These are phyloP conservation scores for Sporothrix curviconia DNA, from an alignment of 2,329 filamentous ascomycete genomes.

Conservation along the genomic window DNA sequence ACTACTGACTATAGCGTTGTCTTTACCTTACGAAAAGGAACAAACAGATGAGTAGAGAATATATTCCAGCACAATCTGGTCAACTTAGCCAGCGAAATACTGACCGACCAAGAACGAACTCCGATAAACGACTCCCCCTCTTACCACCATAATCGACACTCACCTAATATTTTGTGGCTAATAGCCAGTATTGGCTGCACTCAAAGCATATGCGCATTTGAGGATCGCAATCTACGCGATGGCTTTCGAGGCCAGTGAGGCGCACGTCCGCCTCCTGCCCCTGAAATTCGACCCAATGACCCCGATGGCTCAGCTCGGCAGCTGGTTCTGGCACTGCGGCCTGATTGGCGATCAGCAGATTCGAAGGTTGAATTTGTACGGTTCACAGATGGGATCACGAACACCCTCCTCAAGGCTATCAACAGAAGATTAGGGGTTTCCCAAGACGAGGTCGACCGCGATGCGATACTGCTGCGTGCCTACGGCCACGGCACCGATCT, in stretches of 20 bases:
- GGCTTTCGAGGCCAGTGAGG: neutral
- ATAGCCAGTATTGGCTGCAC: no score
- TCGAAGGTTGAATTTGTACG: slow-evolving; percentile 65
- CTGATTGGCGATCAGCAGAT: slow-evolving; percentile 61
- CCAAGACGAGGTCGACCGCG: slow-evolving; percentile 70
- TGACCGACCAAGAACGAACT: no score
- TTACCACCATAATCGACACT: no score
- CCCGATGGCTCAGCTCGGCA: slow-evolving; percentile 71
- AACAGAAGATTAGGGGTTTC: slow-evolving; percentile 62
- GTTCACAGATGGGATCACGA: slow-evolving; percentile 98
- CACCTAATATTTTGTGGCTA: no score
- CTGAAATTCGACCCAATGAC: slow-evolving; percentile 71
- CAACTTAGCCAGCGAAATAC: no score
- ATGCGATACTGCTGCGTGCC: slow-evolving; percentile 82
- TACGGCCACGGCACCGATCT: slow-evolving; percentile 93
- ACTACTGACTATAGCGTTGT: no score
- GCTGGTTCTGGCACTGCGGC: slow-evolving; percentile 71
- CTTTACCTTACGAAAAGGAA: no score
- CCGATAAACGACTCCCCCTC: no score
- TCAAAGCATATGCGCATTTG: no score
- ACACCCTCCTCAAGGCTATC: slow-evolving; percentile 77
- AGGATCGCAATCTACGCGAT: neutral
- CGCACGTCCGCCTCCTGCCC: slow-evolving; percentile 53
- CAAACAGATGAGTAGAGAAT: no score
- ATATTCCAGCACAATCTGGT: no score